Evolutionary conservation across 2,329 filamentous ascomycete species (phyloP).

Genomic region (Colletotrichum truncatum): DNA sequence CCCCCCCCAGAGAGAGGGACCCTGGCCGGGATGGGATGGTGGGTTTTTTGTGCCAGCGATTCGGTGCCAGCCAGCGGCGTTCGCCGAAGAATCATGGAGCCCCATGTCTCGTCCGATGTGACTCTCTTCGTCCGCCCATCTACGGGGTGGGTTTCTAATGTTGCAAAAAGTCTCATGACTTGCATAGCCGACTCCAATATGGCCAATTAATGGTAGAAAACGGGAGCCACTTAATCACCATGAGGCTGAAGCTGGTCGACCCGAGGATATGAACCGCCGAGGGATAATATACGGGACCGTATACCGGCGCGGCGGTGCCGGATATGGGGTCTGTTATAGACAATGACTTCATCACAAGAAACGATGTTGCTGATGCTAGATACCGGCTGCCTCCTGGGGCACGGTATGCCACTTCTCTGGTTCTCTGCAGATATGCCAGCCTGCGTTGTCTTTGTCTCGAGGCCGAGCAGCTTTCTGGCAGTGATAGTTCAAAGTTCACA

Average conservation of each 20-base stretch:
- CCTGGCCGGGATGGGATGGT: too few species aligned
- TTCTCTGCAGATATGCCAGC: too few species aligned
- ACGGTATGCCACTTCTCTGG: neutral
- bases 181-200: constrained; percentile 15
- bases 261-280: neutral
- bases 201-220: neutral
- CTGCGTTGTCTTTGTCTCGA: too few species aligned
- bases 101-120: constrained; percentile 17
- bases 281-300: neutral
- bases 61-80: too few species aligned
- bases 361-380: too few species aligned
- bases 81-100: neutral
- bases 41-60: too few species aligned
- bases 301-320: neutral
- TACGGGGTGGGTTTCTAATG: neutral
- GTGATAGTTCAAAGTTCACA: too few species aligned
- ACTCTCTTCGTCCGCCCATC: constrained; percentile 11
- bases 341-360: too few species aligned
- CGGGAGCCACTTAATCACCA: neutral
- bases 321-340: too few species aligned
- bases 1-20: too few species aligned
- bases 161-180: neutral
- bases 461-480: too few species aligned
- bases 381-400: neutral
- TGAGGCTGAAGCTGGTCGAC: constrained; percentile 1